phyloP scores from a whole-genome alignment of 768 basidiomycete species.

The Leccinum fibrillosum region DNA sequence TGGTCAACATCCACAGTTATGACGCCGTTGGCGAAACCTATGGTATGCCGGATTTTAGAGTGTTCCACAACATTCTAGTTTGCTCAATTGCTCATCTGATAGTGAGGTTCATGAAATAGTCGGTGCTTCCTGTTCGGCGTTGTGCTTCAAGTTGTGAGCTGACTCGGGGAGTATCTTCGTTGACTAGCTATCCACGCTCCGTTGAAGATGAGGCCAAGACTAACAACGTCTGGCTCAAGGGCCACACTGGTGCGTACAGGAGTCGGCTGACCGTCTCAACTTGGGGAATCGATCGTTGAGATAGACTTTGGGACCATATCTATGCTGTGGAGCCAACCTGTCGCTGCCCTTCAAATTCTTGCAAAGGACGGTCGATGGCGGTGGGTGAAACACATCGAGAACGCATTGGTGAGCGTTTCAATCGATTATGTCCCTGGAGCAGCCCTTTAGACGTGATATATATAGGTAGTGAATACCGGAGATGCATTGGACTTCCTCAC shows the following conservation, averaged over 20 bases:
- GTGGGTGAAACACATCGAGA: background rate
- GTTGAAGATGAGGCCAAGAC: background rate
- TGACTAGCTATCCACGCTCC: background rate
- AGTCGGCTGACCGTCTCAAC: background rate
- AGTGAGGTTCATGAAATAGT: background rate
- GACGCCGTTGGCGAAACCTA: background rate
- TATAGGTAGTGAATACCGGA: background rate
- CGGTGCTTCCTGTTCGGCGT: background rate
- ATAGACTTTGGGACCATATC: background rate
- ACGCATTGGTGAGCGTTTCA: background rate
- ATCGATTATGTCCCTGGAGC: background rate
- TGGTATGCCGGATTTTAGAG: background rate
- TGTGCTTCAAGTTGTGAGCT: background rate
- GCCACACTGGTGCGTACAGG: background rate
- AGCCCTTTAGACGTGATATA: background rate
- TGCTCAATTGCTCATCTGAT: background rate
- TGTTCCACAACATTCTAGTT: background rate
- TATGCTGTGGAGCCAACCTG: background rate
- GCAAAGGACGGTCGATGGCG: background rate
- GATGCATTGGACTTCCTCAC: background rate
- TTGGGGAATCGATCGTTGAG: background rate
- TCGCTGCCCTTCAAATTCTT: background rate
- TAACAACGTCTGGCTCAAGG: background rate
- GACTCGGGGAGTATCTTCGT: background rate
- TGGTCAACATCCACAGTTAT: background rate